phyloP scores from a whole-genome alignment of 1,139 yeast species.

The Sugiyamaella xylanicola region DNA sequence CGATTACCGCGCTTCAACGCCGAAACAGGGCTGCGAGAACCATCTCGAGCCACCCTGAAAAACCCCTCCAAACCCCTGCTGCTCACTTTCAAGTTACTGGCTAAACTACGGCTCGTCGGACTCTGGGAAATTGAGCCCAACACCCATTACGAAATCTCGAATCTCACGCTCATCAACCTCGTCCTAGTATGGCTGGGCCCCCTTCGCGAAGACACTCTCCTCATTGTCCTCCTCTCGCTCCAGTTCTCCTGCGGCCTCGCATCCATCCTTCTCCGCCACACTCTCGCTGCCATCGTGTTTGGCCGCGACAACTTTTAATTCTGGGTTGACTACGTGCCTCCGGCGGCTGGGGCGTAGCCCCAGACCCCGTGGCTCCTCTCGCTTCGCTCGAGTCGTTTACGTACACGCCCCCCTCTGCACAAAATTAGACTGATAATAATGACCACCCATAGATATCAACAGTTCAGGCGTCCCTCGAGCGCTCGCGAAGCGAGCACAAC shows the following conservation, averaged over 20 bases:
- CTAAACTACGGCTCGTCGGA: slow-evolving; percentile 53
- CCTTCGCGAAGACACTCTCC: slow-evolving; percentile 75
- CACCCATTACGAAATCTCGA: slow-evolving; percentile 57
- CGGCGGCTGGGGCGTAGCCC: slow-evolving; percentile 1
- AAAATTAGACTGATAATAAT: too few relatives aligned
- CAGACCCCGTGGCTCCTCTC: slow-evolving; percentile 1
- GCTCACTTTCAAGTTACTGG: slow-evolving; percentile 43
- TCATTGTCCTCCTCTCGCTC: slow-evolving; percentile 56
- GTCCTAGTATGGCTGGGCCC: slow-evolving; percentile 88
- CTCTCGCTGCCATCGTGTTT: slow-evolving; percentile 81
- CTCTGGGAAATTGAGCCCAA: slow-evolving; percentile 42
- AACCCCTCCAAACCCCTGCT: slow-evolving; percentile 41
- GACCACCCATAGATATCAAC: too few relatives aligned
- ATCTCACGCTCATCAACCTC: slow-evolving; percentile 84
- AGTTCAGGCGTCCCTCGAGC: too few relatives aligned
- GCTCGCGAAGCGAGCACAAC: slow-evolving; percentile 3
- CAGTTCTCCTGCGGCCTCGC: slow-evolving; percentile 68
- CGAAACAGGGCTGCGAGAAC: slow-evolving; percentile 71
- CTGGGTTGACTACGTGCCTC: too few relatives aligned
- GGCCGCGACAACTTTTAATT: slow-evolving; percentile 74
- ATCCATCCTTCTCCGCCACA: slow-evolving; percentile 76
- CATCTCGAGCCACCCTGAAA: slow-evolving; percentile 57
- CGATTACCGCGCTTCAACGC: slow-evolving; percentile 78
- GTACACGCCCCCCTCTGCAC: neutral
- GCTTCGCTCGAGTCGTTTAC: neutral